Percentiles rank a stretch among this genome's conserved stretches.
phyloP scores from a whole-genome alignment of 2,329 filamentous ascomycete genomes.

The Fusarium anguioides region DNA sequence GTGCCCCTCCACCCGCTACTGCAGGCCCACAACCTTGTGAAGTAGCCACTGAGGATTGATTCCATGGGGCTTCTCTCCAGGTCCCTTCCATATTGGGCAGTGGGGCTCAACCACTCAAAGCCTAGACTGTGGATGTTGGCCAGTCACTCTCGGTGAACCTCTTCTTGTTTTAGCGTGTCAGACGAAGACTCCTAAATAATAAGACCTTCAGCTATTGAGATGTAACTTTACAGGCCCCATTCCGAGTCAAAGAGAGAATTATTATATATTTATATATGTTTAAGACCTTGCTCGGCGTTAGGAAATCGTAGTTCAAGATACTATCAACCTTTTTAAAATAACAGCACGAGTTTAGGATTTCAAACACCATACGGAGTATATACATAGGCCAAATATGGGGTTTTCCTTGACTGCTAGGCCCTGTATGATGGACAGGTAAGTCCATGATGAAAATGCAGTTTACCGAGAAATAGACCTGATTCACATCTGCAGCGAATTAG shows the following conservation, averaged over 20 bases:
- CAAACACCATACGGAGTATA: too few relatives aligned
- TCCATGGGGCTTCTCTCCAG: conserved; percentile 16
- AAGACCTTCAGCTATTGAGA: background rate
- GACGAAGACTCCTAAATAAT: background rate
- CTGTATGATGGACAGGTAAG: background rate
- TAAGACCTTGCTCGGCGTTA: too few relatives aligned
- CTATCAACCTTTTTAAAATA: too few relatives aligned
- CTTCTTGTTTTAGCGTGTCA: conserved; percentile 31
- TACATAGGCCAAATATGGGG: too few relatives aligned
- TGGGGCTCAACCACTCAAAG: conserved; percentile 36
- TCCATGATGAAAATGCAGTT: background rate
- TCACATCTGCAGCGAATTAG: too few relatives aligned
- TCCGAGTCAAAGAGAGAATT: too few relatives aligned
- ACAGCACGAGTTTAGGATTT: too few relatives aligned
- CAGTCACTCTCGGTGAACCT: conserved; percentile 45
- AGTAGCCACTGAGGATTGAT: conserved; percentile 33
- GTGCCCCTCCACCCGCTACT: conserved; percentile 34
- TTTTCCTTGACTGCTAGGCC: too few relatives aligned
- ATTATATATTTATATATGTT: too few relatives aligned
- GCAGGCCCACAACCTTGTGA: conserved; percentile 35
- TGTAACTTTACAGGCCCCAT: background rate
- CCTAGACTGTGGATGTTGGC: conserved; percentile 27
- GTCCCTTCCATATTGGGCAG: conserved; percentile 30
- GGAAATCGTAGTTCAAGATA: too few relatives aligned
- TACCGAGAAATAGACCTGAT: too few relatives aligned